Evolutionary conservation across 2,329 filamentous ascomycete genomes (phyloP).

Genomic region (Fusarium napiforme): DNA sequence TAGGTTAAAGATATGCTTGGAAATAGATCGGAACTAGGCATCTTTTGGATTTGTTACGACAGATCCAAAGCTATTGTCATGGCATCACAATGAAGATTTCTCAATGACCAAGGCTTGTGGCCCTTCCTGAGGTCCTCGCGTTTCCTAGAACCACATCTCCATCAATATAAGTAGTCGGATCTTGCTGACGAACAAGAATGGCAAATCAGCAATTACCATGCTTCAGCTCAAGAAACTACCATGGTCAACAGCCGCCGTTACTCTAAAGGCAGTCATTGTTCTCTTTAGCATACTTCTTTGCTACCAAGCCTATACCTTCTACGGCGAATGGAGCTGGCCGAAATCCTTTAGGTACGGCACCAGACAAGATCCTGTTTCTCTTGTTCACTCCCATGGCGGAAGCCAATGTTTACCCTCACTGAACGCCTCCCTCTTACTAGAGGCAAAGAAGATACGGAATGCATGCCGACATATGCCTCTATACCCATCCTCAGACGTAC

Average conservation of each 20-base stretch:
- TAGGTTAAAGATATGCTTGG: not conserved
- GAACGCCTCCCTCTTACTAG: not conserved
- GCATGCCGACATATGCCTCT: not conserved
- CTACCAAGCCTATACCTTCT: not conserved
- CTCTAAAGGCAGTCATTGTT: not conserved
- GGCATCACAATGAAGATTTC: not conserved
- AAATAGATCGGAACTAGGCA: not conserved
- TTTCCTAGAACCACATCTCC: too few species aligned
- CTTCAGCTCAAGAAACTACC: not conserved
- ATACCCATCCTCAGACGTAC: not conserved
- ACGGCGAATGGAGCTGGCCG: not conserved
- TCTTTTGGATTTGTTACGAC: not conserved
- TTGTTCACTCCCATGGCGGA: not conserved
- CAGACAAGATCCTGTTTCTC: not conserved
- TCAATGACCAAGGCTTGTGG: not conserved
- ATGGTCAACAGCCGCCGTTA: not conserved
- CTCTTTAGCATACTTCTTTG: not conserved
- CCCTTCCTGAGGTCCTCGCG: rapidly evolving
- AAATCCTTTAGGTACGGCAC: not conserved
- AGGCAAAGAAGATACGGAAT: not conserved
- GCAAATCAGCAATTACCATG: not conserved
- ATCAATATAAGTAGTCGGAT: not conserved
- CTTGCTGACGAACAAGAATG: not conserved
- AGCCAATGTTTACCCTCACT: not conserved
- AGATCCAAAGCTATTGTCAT: not conserved